These are phyloP conservation scores for Smittium culicis DNA, from an alignment of 371 early-diverging fungal genomes.

Conservation along the genomic window DNA sequence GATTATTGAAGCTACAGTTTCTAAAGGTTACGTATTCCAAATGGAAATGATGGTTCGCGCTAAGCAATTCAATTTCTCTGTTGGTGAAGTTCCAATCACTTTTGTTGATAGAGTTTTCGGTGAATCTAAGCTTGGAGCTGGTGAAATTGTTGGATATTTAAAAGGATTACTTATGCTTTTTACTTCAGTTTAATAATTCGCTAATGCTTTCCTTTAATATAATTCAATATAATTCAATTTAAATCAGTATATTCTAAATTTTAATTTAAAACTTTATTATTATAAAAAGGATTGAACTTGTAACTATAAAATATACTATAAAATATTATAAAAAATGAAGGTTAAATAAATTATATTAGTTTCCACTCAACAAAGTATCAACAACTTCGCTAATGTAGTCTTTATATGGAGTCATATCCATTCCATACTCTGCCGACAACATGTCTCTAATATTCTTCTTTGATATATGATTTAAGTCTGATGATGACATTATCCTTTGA, in stretches of 20 bases:
- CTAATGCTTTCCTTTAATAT: no score
- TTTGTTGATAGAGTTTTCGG: constrained; percentile 96
- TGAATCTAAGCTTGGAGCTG: constrained; percentile 86
- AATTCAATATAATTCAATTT: no score
- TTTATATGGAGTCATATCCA: constrained; percentile 57
- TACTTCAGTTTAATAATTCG: constrained; percentile 27
- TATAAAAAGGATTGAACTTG: no score
- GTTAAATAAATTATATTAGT: neutral
- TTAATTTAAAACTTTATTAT: no score
- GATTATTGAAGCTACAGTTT: constrained; percentile 71
- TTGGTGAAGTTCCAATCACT: constrained; percentile 93
- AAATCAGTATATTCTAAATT: no score
- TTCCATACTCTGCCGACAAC: constrained; percentile 51
- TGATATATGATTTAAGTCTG: constrained; percentile 65
- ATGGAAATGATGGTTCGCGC: constrained; percentile 99
- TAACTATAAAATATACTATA: neutral
- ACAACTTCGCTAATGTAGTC: constrained; percentile 77
- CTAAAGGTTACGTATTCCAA: constrained; percentile 98
- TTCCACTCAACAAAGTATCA: constrained; percentile 37
- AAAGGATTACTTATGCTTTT: constrained; percentile 80
- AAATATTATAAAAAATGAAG: neutral
- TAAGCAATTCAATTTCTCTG: constrained; percentile 68
- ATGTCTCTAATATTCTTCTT: constrained; percentile 80
- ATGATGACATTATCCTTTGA: constrained; percentile 57
- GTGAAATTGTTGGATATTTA: constrained; percentile 84